These are phyloP conservation scores for Pleurotus cornucopiae DNA, from an alignment of 768 basidiomycete genomes.

Conservation along the genomic window DNA sequence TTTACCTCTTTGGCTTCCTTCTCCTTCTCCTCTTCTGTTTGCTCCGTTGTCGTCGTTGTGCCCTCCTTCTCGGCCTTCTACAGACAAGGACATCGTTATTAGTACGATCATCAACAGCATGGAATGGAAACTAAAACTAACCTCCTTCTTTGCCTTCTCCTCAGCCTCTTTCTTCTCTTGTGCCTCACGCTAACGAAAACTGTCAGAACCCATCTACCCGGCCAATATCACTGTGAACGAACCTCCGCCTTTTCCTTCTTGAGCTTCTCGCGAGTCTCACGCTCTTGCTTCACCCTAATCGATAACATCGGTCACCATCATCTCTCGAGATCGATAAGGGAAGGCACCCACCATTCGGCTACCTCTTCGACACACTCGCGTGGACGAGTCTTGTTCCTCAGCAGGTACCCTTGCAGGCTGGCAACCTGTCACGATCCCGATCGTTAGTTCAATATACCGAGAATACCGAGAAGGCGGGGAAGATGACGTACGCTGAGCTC, in stretches of 20 bases:
- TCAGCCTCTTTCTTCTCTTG: conserved; percentile 29
- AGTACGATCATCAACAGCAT: background rate
- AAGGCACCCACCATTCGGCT: conserved; percentile 42
- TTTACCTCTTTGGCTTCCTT: conserved; percentile 37
- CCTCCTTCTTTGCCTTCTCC: conserved; percentile 15
- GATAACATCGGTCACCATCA: background rate
- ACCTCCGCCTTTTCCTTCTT: conserved; percentile 75
- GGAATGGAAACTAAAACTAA: conserved; percentile 4
- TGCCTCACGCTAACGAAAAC: conserved; percentile 8
- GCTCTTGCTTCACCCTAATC: conserved; percentile 60
- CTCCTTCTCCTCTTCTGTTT: conserved; percentile 25
- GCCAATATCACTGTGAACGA: conserved; percentile 13
- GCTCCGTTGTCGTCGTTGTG: background rate
- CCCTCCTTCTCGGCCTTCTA: conserved; percentile 5
- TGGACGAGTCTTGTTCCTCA: conserved; percentile 90
- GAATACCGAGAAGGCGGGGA: background rate
- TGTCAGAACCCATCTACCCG: conserved; percentile 15
- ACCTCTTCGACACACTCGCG: conserved; percentile 81
- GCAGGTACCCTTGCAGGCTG: conserved; percentile 77
- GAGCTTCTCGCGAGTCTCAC: conserved; percentile 78
- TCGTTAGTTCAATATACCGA: conserved; percentile 6
- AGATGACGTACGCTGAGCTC: conserved; percentile 70
- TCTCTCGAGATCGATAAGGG: background rate
- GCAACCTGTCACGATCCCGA: conserved; percentile 53
- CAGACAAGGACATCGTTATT: background rate